Evolutionary conservation across 352 stramenopile genomes (phyloP), one percentile per base, ranked within the genome.

Genomic region (Pythium brachiatum): DNA sequence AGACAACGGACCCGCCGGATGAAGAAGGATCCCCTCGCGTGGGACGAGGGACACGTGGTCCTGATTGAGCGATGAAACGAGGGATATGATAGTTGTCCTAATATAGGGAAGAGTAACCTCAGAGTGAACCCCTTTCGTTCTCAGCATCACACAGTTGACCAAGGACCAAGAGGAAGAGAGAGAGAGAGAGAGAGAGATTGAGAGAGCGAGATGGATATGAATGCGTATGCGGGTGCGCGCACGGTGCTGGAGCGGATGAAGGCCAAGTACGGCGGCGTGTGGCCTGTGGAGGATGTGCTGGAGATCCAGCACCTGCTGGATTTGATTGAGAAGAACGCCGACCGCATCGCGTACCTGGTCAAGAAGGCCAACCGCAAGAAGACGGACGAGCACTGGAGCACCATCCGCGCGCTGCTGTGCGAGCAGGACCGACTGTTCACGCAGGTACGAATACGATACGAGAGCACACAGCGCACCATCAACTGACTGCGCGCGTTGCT

Each of bases 221-320:
- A 27, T 0, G 60, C 55, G 36, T 70, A 60, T 13, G 13, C 31
- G 13, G 57, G 46, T 8, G 67, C 67, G 21, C 51, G 48, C 15
- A 13, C n/a, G 29, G 36, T 74, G 31, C 52, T 74, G 36, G 23
- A 64, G 53, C 57, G 61, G 18, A 62, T 34, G 39, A 57, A 59
- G 53, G 55, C 54, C 7, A 53, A 62, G 53, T 32, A 47, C n/a
- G 53, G 57, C 20, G 56, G 21, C 8, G 21, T 26, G 7, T 31
- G 32, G 5, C 58, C 86, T 3, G 76, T 81, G 2, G 66, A 76
- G 9, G 83, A 90, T 58, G 38, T 93, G 44, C 34, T 76, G 44
- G 62, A 73, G 32, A 72, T 81, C 44, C 83, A 93, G 66, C 78
- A 90, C 12, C 50, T 90, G 41, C 57, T 93, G 34, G 79, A 91